Percentiles rank a stretch among this genome's conserved stretches.
Conservation (phyloP, 192 early-diverging fungal genomes). For the Mortierella alpina region DNA sequence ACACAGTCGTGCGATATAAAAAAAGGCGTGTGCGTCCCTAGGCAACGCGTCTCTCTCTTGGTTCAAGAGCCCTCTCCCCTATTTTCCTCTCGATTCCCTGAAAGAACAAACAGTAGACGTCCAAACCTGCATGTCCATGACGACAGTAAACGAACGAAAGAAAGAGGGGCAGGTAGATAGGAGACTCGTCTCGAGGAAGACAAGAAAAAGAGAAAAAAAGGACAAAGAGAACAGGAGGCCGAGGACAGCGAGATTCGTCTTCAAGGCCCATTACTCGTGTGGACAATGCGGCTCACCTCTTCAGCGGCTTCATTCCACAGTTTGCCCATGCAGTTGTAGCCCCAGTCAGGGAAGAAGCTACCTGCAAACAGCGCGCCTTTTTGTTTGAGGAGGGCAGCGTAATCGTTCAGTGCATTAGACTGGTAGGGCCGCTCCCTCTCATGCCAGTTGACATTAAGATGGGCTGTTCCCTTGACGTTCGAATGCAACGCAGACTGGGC, state of each 20-base stretch:
- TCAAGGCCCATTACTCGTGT: no score
- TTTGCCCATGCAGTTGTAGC: conserved; percentile 50
- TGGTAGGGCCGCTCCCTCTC: background rate
- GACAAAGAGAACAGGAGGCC: background rate
- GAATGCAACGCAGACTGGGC: background rate
- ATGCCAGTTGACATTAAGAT: background rate
- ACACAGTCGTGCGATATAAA: background rate
- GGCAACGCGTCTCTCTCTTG: no score
- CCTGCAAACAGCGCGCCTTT: conserved; percentile 33
- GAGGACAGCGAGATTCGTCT: no score
- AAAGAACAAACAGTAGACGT: background rate
- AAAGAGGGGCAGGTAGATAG: background rate
- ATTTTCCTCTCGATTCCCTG: no score
- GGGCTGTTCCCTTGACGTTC: background rate
- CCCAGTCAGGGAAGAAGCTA: conserved; percentile 53
- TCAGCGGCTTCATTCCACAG: conserved; percentile 52
- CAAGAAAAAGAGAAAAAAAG: background rate
- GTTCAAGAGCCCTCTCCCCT: no score
- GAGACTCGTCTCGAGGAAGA: background rate
- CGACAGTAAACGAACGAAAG: background rate
- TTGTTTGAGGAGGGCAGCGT: conserved; percentile 24
- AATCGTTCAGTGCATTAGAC: conserved; percentile 12
- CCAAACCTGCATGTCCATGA: background rate
- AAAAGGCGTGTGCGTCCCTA: background rate
- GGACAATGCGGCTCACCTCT: conserved; percentile 14